Base-by-base conservation (phyloP, 257 asterid genomes). In the Solanum paucissectum region DNA sequence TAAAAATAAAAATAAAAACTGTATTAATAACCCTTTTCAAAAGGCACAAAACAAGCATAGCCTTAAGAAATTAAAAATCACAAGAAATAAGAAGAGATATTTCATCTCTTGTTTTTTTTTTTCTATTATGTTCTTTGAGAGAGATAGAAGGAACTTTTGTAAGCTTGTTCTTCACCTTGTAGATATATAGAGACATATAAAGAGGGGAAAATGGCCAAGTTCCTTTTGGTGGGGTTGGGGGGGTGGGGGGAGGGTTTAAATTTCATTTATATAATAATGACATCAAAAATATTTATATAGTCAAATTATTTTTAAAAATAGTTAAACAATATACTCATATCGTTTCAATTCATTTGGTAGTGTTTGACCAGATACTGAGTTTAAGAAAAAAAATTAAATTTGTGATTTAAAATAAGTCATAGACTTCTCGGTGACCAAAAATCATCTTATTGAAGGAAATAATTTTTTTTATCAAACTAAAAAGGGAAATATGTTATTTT, bases 111-210 rank as follows among this genome's bases (percentile, higher is more conserved):
- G 29, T 37, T 77, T 71, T 46, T 79, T 82, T 49, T 13, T 52
- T 52, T 25, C 21, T 83, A 29, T 62, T 49, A 9, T 75, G 18
- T 79, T 66, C 55, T 84, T 87, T 23, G 93, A 90, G 89, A 44
- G 89, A 55, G 89, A 89, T 86, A 72, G 89, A 23, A 75, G 91
- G 90, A 84, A 90, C 91, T 89, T 92, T 94, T 94, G 93, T 89
- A 90, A 88, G 60, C 62, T 83, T 86, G 52, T 36, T 46, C 69
- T 49, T 81, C 87, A 49, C 77, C 68, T 20, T 0, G 20, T 8
- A 16, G 27, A 69, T 49, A 49, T 49, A 68, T 42, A 86, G 88
- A 86, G 71, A 86, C 85, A 87, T 74, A 88, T 71, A 69, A 66
- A 81, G 76, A 69, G 84, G 60, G 68, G 76, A 72, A 55, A 81